Percentiles rank a stretch among this genome's conserved stretches.
Evolutionary conservation across 106 monocot species (phyloP).

Genomic region (Cymbidium sinense): DNA sequence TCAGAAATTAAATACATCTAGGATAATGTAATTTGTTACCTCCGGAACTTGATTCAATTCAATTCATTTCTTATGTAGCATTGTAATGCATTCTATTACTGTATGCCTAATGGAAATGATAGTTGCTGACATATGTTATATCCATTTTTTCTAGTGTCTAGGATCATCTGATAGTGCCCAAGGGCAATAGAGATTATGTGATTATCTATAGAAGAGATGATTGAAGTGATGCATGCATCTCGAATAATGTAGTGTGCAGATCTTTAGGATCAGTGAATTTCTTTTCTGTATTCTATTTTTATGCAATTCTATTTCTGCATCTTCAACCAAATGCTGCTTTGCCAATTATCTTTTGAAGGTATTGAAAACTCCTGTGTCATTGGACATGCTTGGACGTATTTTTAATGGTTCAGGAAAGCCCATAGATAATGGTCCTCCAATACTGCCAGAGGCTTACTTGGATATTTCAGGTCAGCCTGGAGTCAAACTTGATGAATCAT

Average conservation of each 20-base stretch:
- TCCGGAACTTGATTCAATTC: no score
- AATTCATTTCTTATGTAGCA: no score
- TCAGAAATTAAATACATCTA: no score
- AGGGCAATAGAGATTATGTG: no score
- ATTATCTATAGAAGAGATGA: background rate
- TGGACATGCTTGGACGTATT: constrained; percentile 99
- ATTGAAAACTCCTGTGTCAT: constrained; percentile 92
- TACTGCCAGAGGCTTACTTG: constrained; percentile 91
- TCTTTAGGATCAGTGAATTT: background rate
- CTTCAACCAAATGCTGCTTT: no score
- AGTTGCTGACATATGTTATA: no score
- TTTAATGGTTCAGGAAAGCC: constrained; percentile 99
- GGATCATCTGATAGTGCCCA: no score
- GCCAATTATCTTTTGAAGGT: constrained; percentile 33
- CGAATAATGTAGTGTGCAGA: background rate
- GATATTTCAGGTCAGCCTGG: constrained; percentile 77
- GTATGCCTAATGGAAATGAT: no score
- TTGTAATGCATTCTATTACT: no score
- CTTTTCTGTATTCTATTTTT: background rate
- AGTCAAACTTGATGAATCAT: no score
- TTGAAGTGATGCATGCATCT: background rate
- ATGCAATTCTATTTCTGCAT: background rate
- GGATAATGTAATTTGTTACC: no score
- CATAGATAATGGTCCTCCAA: constrained; percentile 96
- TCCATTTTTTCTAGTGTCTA: no score